Evolutionary conservation across 2,329 filamentous ascomycete species (phyloP).

Genomic region (Onygenales sp.): DNA sequence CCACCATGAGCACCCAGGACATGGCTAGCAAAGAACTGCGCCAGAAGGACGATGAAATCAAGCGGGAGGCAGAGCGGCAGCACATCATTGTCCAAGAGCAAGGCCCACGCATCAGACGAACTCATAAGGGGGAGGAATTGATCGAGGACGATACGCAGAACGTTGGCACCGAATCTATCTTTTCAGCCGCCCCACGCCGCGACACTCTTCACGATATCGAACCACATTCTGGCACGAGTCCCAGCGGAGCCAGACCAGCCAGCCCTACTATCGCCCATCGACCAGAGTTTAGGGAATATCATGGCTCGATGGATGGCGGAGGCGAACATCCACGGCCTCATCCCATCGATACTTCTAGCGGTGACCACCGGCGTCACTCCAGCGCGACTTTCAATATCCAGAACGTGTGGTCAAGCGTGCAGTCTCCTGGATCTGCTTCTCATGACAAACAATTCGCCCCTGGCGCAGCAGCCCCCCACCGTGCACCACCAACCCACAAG

Average conservation of each 20-base stretch:
- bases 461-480: constrained; percentile 28
- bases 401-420: constrained; percentile 74
- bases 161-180: constrained; percentile 38
- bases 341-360: constrained; percentile 31
- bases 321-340: constrained; percentile 9
- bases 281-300: constrained; percentile 12
- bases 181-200: constrained; percentile 37
- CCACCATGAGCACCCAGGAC: constrained; percentile 81
- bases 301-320: constrained; percentile 11
- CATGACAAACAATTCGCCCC: constrained; percentile 35
- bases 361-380: constrained; percentile 41
- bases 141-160: constrained; percentile 61
- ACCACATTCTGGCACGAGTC: constrained; percentile 14
- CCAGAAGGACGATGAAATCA: constrained; percentile 46
- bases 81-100: constrained; percentile 71
- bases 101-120: constrained; percentile 71
- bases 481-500: constrained; percentile 36
- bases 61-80: constrained; percentile 48
- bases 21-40: constrained; percentile 89
- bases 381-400: constrained; percentile 70
- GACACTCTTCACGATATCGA: constrained; percentile 22
- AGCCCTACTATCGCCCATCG: constrained; percentile 18
- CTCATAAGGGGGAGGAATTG: constrained; percentile 90
- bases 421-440: constrained; percentile 54
- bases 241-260: constrained; percentile 16